phyloP scores from a whole-genome alignment of 2,329 filamentous ascomycete genomes.

The Colletotrichum eleusines region DNA sequence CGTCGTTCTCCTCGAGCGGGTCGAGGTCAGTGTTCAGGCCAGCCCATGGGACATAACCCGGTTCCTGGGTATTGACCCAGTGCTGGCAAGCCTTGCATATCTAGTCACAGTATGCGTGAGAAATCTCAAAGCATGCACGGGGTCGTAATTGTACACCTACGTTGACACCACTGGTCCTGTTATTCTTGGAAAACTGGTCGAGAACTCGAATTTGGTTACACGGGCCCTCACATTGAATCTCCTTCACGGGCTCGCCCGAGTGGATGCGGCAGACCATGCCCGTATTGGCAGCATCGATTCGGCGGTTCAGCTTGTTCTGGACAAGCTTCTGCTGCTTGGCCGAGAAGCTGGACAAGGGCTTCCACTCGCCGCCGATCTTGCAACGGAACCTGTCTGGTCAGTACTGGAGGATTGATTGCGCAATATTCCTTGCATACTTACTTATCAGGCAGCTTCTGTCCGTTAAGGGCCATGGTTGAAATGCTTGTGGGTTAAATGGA shows the following conservation, averaged over 20 bases:
- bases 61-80: conserved; percentile 54
- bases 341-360: conserved; percentile 49
- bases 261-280: conserved; percentile 55
- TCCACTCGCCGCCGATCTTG: conserved; percentile 54
- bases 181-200: conserved; percentile 49
- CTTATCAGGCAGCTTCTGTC: conserved; percentile 27
- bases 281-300: conserved; percentile 48
- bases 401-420: neutral
- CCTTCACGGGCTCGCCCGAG: conserved; percentile 43
- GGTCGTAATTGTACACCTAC: conserved; percentile 44
- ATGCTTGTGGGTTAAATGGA: neutral
- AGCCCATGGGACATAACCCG: conserved; percentile 40
- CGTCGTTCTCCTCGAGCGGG: conserved; percentile 19
- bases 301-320: conserved; percentile 37
- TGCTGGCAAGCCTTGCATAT: conserved; percentile 51
- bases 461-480: neutral
- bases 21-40: conserved; percentile 24
- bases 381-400: conserved; percentile 49
- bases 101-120: conserved; percentile 43
- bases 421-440: neutral
- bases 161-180: conserved; percentile 46
- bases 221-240: conserved; percentile 49
- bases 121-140: neutral
- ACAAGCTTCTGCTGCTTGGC: conserved; percentile 49
- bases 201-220: conserved; percentile 48